Percentiles rank a stretch among this genome's conserved stretches.
Conservation (phyloP, 257 asterid genomes). For the Anisodus tanguticus region DNA sequence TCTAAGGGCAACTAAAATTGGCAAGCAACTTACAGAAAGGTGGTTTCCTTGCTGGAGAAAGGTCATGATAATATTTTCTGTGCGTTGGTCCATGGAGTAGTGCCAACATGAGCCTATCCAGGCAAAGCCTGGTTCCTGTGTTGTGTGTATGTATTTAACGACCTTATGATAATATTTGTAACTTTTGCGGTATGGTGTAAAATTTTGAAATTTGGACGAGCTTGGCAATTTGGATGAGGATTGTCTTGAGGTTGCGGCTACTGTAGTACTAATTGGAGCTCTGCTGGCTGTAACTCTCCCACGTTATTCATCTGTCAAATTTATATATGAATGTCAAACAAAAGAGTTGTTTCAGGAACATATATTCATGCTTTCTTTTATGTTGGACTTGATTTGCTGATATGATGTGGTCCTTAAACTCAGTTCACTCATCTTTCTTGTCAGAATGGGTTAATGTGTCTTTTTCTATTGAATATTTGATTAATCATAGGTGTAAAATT, state of each 20-base stretch:
- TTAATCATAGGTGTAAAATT: neutral
- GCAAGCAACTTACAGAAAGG: neutral
- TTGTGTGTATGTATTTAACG: neutral
- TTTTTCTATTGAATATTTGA: neutral
- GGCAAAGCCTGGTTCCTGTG: neutral
- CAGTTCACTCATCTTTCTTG: neutral
- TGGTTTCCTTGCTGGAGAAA: constrained; percentile 20
- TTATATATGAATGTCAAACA: neutral
- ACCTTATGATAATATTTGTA: neutral
- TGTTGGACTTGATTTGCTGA: constrained; percentile 10
- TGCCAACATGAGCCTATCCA: neutral
- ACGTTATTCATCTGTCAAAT: neutral
- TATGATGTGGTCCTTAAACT: neutral
- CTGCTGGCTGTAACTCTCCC: neutral
- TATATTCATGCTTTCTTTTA: neutral
- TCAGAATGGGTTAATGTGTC: neutral
- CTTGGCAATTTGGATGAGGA: neutral
- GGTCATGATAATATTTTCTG: neutral
- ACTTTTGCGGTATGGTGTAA: constrained; percentile 1
- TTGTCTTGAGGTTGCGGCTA: neutral
- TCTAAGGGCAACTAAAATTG: neutral
- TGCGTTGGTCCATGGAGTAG: neutral
- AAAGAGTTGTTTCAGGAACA: neutral
- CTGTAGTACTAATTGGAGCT: neutral
- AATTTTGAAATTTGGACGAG: neutral